These are phyloP conservation scores for Leptographium wingfieldii DNA, from an alignment of 2,329 filamentous ascomycete genomes.

Conservation along the genomic window DNA sequence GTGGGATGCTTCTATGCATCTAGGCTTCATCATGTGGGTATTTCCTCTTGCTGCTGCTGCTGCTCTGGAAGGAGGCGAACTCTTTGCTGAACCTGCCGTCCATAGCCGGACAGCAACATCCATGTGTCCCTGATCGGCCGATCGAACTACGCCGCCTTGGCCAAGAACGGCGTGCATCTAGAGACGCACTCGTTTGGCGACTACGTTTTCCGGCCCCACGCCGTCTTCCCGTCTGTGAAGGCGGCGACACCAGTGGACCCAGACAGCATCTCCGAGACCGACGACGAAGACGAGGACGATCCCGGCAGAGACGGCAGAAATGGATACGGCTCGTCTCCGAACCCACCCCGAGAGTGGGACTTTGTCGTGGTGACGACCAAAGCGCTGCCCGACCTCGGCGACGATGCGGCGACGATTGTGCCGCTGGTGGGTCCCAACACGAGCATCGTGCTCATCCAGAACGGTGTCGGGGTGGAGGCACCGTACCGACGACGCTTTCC, in stretches of 20 bases:
- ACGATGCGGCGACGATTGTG: slow-evolving; percentile 48
- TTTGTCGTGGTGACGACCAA: slow-evolving; percentile 61
- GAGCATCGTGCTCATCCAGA: slow-evolving; percentile 56
- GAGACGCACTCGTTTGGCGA: slow-evolving; percentile 54
- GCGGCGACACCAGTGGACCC: slow-evolving; percentile 19
- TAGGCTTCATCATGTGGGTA: slow-evolving; percentile 44
- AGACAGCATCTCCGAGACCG: too few relatives aligned
- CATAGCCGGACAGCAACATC: slow-evolving; percentile 36
- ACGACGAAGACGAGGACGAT: not conserved
- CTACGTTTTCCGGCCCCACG: slow-evolving; percentile 49
- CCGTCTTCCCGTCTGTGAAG: slow-evolving; percentile 48
- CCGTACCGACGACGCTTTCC: slow-evolving; percentile 54
- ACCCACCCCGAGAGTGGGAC: slow-evolving; percentile 26
- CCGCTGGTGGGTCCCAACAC: slow-evolving; percentile 42
- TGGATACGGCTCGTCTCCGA: not conserved
- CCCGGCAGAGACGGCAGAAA: not conserved
- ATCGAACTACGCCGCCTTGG: slow-evolving; percentile 57
- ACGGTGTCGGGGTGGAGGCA: slow-evolving; percentile 57
- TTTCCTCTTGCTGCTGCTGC: not conserved
- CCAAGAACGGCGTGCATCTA: slow-evolving; percentile 47
- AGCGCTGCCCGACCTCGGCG: slow-evolving; percentile 50
- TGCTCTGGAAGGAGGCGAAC: not conserved
- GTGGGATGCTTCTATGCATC: slow-evolving; percentile 64
- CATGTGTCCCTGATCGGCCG: slow-evolving; percentile 59
- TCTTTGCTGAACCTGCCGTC: not conserved